Evolutionary conservation across 2,329 filamentous ascomycete genomes (phyloP).

Genomic region (Aspergillus costaricaensis): DNA sequence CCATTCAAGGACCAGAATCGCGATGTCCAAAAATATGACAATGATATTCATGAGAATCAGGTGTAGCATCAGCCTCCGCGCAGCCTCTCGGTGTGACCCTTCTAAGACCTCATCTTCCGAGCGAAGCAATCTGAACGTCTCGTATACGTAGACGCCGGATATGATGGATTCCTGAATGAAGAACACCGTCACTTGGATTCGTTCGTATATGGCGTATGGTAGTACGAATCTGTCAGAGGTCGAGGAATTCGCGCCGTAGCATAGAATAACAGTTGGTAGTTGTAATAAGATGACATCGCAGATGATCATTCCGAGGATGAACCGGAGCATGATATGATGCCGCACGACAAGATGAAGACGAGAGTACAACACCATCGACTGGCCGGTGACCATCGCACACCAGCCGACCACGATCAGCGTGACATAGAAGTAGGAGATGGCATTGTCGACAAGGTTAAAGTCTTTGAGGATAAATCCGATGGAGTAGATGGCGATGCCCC

Average conservation of each 20-base stretch:
- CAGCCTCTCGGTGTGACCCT: neutral
- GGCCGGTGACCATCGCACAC: neutral
- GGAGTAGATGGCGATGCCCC: neutral
- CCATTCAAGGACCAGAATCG: neutral
- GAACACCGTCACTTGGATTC: neutral
- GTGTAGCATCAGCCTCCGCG: neutral
- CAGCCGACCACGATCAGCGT: neutral
- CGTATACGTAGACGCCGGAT: neutral
- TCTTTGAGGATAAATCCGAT: neutral
- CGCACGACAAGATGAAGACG: neutral
- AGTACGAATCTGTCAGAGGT: neutral
- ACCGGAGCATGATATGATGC: neutral
- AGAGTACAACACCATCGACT: neutral
- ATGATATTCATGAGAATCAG: neutral
- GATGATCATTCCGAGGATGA: neutral
- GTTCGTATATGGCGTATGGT: neutral
- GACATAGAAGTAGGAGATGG: neutral
- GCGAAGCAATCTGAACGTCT: neutral
- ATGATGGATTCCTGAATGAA: neutral
- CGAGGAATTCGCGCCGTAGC: neutral
- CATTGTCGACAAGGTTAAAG: neutral
- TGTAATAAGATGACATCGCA: neutral
- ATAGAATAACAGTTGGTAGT: neutral
- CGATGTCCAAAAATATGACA: neutral
- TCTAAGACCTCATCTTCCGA: neutral